phyloP scores from a whole-genome alignment of 306 rosid species.

The Quercus rubra region DNA sequence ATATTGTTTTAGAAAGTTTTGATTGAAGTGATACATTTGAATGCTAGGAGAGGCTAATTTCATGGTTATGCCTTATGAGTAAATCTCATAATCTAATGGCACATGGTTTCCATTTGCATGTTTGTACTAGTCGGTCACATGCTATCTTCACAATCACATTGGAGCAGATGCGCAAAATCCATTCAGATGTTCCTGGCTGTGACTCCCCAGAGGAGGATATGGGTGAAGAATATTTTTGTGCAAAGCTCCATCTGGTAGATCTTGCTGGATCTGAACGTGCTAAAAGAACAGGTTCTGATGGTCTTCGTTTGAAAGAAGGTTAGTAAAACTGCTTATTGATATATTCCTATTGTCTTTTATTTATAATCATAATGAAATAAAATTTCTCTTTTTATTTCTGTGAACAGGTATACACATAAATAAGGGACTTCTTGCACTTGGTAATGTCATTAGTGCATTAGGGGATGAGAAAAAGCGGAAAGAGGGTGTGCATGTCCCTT shows the following conservation, averaged over 20 bases:
- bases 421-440: slow-evolving; percentile 88
- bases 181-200: slow-evolving; percentile 46
- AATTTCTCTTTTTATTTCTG: slow-evolving; percentile 10
- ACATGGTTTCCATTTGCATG: slow-evolving; percentile 23
- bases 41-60: slow-evolving; percentile 5
- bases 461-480: slow-evolving; percentile 87
- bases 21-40: slow-evolving; percentile 16
- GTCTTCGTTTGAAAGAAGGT: slow-evolving; percentile 82
- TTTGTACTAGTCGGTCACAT: slow-evolving; percentile 70
- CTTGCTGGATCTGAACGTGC: slow-evolving; percentile 93
- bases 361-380: slow-evolving; percentile 1
- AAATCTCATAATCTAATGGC: slow-evolving; percentile 27
- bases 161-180: slow-evolving; percentile 75
- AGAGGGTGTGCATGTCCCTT: slow-evolving; percentile 77
- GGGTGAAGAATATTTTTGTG: slow-evolving; percentile 82
- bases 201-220: slow-evolving; percentile 67
- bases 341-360: slow-evolving; percentile 4
- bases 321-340: slow-evolving; percentile 12
- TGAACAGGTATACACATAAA: slow-evolving; percentile 75
- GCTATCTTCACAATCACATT: slow-evolving; percentile 89
- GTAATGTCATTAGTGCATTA: slow-evolving; percentile 80
- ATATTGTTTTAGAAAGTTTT: not conserved
- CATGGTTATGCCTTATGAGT: slow-evolving; percentile 12
- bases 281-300: slow-evolving; percentile 78
- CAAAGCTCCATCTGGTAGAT: slow-evolving; percentile 87